A percentile compares a stretch with the other conserved stretches of the same genome.
These are phyloP conservation scores for Hydrangea macrophylla DNA, from an alignment of 148 eudicot genomes.

Conservation along the genomic window DNA sequence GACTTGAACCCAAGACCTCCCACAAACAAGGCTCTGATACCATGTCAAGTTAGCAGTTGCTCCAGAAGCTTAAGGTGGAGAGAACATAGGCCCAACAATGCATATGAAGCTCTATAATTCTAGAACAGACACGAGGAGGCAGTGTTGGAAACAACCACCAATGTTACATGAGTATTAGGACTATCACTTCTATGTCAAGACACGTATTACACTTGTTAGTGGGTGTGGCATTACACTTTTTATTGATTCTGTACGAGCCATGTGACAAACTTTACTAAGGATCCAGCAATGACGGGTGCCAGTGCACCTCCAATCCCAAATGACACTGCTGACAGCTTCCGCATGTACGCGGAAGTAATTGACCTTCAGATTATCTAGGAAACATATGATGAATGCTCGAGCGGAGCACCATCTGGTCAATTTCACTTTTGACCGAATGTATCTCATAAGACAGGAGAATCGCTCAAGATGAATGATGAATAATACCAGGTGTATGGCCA, in stretches of 20 bases:
- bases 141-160: slow-evolving; percentile 4
- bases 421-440: not conserved
- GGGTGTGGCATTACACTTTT: not conserved
- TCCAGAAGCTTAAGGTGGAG: too few relatives aligned
- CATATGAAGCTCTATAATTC: too few relatives aligned
- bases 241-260: not conserved
- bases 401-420: not conserved
- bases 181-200: not conserved
- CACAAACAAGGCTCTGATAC: too few relatives aligned
- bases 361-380: not conserved
- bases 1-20: too few relatives aligned
- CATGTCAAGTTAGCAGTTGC: too few relatives aligned
- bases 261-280: not conserved
- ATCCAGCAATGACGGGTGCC: not conserved
- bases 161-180: not conserved
- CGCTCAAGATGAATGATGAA: not conserved
- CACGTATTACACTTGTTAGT: not conserved
- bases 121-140: not conserved
- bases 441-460: not conserved
- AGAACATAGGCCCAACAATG: too few relatives aligned
- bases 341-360: not conserved
- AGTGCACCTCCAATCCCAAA: not conserved
- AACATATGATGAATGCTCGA: not conserved
- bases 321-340: not conserved
- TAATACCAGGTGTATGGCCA: not conserved